Conservation (phyloP, 1,284 basidiomycete species). For the Xerocomus minutiporus region DNA sequence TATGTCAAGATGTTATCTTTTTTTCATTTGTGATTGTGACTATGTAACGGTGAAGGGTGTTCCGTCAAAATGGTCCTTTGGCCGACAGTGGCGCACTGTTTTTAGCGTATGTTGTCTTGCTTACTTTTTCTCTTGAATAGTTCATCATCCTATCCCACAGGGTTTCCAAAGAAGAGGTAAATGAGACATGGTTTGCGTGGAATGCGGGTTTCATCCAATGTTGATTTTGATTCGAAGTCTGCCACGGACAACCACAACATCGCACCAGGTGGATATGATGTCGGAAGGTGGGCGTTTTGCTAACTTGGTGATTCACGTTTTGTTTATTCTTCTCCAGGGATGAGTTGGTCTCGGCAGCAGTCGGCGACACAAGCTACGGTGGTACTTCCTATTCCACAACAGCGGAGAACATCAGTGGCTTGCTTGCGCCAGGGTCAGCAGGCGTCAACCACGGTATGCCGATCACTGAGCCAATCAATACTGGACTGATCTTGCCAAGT, state of each 20-base stretch:
- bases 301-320: not conserved
- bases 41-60: constrained; percentile 37
- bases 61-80: constrained; percentile 50
- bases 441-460: constrained; percentile 19
- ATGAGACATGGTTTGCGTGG: not conserved
- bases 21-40: not conserved
- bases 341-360: constrained; percentile 40
- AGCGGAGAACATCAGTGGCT: constrained; percentile 32
- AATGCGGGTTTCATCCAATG: not conserved
- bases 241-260: constrained; percentile 45
- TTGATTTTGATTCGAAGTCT: constrained; percentile 25
- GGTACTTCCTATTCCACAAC: constrained; percentile 49
- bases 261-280: constrained; percentile 49
- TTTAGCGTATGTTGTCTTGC: constrained; percentile 46
- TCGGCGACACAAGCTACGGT: constrained; percentile 41
- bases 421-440: constrained; percentile 12
- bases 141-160: constrained; percentile 27
- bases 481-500: constrained; percentile 1
- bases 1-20: constrained; percentile 15
- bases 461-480: no score
- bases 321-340: constrained; percentile 32
- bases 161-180: constrained; percentile 56
- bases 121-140: not conserved
- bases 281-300: constrained; percentile 36
- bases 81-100: constrained; percentile 59